Conservation (phyloP, 2,329 filamentous ascomycete genomes). For the Fusarium abutilonis region DNA sequence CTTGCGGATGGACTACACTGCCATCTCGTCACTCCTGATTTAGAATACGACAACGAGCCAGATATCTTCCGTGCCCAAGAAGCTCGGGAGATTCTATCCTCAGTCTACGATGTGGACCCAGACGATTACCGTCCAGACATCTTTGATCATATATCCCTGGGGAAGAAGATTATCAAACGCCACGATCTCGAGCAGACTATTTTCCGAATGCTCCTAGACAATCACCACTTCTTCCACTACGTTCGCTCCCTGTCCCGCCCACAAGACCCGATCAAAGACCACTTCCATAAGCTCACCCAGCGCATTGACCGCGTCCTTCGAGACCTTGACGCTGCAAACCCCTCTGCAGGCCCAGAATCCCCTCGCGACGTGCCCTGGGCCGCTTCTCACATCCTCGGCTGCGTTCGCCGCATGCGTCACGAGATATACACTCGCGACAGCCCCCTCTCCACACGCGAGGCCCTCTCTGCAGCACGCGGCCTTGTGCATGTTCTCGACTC, state of each 20-base stretch:
- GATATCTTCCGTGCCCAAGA: constrained; percentile 57
- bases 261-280: constrained; percentile 56
- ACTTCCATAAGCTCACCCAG: constrained; percentile 60
- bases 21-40: constrained; percentile 51
- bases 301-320: constrained; percentile 59
- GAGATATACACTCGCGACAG: constrained; percentile 53
- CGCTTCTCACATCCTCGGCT: constrained; percentile 57
- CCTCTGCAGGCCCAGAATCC: constrained; percentile 41
- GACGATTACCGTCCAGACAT: constrained; percentile 61
- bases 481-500: constrained; percentile 60
- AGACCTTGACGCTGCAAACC: constrained; percentile 50
- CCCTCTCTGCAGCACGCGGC: constrained; percentile 57
- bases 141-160: constrained; percentile 47
- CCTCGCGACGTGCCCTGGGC: constrained; percentile 60
- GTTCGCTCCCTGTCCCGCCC: constrained; percentile 59
- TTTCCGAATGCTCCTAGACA: constrained; percentile 63
- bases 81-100: constrained; percentile 62
- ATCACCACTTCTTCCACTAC: constrained; percentile 65
- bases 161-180: constrained; percentile 53
- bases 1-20: constrained; percentile 64
- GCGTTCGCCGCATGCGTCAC: constrained; percentile 55
- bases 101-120: constrained; percentile 52
- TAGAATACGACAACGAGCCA: constrained; percentile 45
- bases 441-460: constrained; percentile 53
- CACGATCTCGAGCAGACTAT: constrained; percentile 62